phyloP scores from a whole-genome alignment of 106 monocot species.

The Ottelia alismoides region DNA sequence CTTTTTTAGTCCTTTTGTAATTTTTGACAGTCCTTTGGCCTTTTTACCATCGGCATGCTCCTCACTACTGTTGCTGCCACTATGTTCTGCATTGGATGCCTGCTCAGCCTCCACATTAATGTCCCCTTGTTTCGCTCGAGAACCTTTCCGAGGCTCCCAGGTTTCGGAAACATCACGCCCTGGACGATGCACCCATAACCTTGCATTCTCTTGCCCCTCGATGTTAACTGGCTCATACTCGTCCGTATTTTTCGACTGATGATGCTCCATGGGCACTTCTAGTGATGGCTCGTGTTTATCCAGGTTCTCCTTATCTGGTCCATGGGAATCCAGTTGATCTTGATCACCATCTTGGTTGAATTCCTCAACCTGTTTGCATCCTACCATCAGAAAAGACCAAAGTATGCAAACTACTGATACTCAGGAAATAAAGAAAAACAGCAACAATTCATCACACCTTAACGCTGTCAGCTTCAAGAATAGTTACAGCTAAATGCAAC shows the following conservation, averaged over 20 bases:
- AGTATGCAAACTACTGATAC: background rate
- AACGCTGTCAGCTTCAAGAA: conserved; percentile 29
- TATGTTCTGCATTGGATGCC: background rate
- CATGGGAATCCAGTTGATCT: background rate
- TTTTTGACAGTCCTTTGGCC: conserved; percentile 2
- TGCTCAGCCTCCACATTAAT: conserved; percentile 14
- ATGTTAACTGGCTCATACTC: conserved; percentile 46
- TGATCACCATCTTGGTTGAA: background rate
- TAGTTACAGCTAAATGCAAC: conserved; percentile 65
- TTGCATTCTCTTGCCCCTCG: conserved; percentile 31
- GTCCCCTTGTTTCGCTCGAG: conserved; percentile 5
- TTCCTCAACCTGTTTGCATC: background rate
- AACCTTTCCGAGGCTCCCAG: conserved; percentile 45
- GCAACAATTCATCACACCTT: background rate
- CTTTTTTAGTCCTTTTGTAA: conserved; percentile 23
- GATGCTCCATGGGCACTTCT: background rate
- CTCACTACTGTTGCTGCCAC: conserved; percentile 6
- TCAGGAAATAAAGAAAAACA: background rate
- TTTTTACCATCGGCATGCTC: conserved; percentile 15
- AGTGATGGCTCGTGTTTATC: background rate
- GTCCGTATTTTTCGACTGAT: conserved; percentile 12
- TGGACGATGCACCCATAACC: conserved; percentile 45
- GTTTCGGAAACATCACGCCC: conserved; percentile 21
- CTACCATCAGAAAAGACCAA: background rate
- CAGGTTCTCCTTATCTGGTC: conserved; percentile 1